A percentile compares a stretch with the other conserved stretches of the same genome.
Conservation (phyloP, 495 filamentous ascomycete genomes). For the Parathielavia hyrcaniae region DNA sequence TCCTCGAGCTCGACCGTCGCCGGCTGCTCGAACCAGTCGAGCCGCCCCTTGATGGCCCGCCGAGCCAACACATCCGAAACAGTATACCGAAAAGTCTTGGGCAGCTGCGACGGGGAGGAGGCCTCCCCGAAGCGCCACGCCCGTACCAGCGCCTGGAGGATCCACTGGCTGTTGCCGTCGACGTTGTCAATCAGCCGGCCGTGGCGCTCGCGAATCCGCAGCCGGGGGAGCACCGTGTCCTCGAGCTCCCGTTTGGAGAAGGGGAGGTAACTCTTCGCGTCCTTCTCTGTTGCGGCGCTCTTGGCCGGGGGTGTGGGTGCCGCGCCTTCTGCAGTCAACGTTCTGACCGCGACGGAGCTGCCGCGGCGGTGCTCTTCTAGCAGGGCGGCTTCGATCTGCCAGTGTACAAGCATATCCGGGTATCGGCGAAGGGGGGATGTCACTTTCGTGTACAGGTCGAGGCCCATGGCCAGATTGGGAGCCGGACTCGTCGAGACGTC, state of each 20-base stretch:
- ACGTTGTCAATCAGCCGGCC: slow-evolving; percentile 28
- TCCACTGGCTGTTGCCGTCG: slow-evolving; percentile 49
- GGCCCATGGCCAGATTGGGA: slow-evolving; percentile 55
- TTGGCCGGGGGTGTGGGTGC: neutral
- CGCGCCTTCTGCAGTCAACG: neutral
- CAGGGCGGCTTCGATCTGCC: slow-evolving; percentile 82
- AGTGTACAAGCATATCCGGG: slow-evolving; percentile 76
- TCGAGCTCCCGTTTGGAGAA: slow-evolving; percentile 56
- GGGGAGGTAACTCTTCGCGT: slow-evolving; percentile 45
- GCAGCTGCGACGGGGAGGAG: slow-evolving; percentile 38
- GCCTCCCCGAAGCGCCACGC: slow-evolving; percentile 65
- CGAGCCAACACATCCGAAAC: slow-evolving; percentile 30
- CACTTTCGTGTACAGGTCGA: slow-evolving; percentile 66
- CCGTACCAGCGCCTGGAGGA: slow-evolving; percentile 62
- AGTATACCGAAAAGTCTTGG: slow-evolving; percentile 53
- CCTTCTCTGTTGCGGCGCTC: neutral
- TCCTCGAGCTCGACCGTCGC: slow-evolving; percentile 31
- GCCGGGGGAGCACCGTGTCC: slow-evolving; percentile 40
- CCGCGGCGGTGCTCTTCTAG: slow-evolving; percentile 58
- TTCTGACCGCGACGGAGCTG: slow-evolving; percentile 41
- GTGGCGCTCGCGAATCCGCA: slow-evolving; percentile 47
- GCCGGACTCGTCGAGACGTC: slow-evolving; percentile 46
- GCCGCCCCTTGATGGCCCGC: slow-evolving; percentile 22
- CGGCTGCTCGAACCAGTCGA: slow-evolving; percentile 39
- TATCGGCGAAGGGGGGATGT: slow-evolving; percentile 85